Conservation (phyloP, 306 rosid species). For the Oxytropis ochrocephala region DNA sequence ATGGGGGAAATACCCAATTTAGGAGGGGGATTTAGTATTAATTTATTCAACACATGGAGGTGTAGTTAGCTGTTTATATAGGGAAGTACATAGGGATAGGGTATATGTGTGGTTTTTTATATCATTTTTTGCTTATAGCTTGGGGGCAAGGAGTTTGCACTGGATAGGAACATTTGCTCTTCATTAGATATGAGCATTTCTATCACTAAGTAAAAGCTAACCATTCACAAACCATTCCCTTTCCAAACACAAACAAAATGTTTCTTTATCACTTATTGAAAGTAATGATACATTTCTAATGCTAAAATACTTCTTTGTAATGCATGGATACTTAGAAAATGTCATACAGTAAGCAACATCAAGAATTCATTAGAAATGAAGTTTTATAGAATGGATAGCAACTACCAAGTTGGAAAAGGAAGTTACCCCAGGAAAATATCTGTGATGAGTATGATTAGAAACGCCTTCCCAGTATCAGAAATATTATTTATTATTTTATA, state of each 20-base stretch:
- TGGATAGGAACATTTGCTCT: background rate
- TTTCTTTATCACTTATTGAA: background rate
- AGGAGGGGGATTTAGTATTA: background rate
- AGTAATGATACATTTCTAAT: background rate
- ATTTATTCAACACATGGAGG: background rate
- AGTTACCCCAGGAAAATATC: slow-evolving; percentile 95
- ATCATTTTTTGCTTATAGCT: background rate
- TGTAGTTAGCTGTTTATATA: background rate
- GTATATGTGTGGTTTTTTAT: background rate
- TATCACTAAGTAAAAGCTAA: background rate
- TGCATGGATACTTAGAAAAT: background rate
- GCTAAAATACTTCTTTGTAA: slow-evolving; percentile 1
- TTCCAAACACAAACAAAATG: background rate
- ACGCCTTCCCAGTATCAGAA: slow-evolving; percentile 96
- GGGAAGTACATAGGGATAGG: background rate
- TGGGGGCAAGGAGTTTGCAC: background rate
- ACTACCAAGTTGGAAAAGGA: slow-evolving; percentile 12
- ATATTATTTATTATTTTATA: slow-evolving; percentile 82
- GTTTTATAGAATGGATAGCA: background rate
- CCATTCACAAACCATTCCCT: background rate
- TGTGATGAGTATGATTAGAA: slow-evolving; percentile 75
- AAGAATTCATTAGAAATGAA: slow-evolving; percentile 5
- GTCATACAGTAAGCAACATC: background rate
- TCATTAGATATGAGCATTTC: background rate
- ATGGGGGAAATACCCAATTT: background rate